Evolutionary conservation across 1,139 yeast genomes (phyloP), one percentile per base, ranked within the genome.

Genomic region (Pichia terricola): DNA sequence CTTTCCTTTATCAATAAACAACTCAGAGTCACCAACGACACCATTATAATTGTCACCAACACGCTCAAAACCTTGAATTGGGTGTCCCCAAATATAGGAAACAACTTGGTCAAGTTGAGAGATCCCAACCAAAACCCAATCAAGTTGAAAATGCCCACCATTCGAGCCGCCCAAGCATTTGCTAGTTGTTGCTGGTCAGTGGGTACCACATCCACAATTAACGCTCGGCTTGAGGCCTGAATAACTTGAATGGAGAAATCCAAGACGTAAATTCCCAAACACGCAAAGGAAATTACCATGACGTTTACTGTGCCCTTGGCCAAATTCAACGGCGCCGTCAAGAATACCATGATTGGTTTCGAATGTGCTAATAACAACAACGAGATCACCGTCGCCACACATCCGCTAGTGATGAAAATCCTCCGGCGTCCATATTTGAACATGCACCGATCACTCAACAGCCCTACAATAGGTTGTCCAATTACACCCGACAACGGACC

Each of bases 81-180:
- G 2, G 73, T 64, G 45, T 66, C 58, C 1, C 78, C 77, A 2
- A 75, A 49, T 44, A 59, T 54, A 3, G 64, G 59, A 25, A 69
- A 57, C 2, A 63, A 40, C 5, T 58, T 44, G 0, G 56, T 48
- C n/a, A 75, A 62, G 38, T 76, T 61, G 30, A 70, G 57, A 1
- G 81, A 72, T 4, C 73, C 69, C 25, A 74, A 52, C 51, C 69
- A 66, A 53, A 74, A 77, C 1, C 81, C 81, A 28, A 70, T 50
- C 25, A 77, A 67, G 48, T 77, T 79, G 46, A 80, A 79, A 2
- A 64, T 62, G 0, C 81, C 78, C 46, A 80, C 76, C 72, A 80
- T 74, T 40, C 85, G 60, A 3, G 86, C 83, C 0, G 86, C 87
- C 85, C 84, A 79, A 1, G 85, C 86, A 54, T 79, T 79, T 25